These are phyloP conservation scores for Colletotrichum tofieldiae DNA, from an alignment of 2,329 filamentous ascomycete genomes.

Conservation along the genomic window DNA sequence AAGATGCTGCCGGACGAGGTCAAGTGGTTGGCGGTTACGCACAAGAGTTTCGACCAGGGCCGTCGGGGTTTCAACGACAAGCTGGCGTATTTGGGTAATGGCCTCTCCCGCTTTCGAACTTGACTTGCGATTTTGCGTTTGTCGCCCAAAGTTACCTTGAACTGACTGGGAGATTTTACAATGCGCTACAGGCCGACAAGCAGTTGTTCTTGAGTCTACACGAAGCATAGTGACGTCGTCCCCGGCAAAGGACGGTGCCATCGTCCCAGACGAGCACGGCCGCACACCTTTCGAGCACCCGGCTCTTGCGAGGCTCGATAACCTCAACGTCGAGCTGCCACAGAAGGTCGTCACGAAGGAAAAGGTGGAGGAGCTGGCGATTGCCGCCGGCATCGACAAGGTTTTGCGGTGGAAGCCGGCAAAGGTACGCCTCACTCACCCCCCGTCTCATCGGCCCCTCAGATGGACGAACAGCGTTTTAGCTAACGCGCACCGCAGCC, in stretches of 20 bases:
- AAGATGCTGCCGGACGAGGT: conserved; percentile 87
- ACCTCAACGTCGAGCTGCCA: conserved; percentile 75
- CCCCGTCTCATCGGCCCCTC: conserved; percentile 4
- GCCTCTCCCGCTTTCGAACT: conserved; percentile 23
- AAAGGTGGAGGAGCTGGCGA: conserved; percentile 78
- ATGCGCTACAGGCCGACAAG: conserved; percentile 48
- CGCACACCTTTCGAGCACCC: conserved; percentile 80
- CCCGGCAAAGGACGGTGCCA: conserved; percentile 46
- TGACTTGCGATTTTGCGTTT: conserved; percentile 13
- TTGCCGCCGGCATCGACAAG: conserved; percentile 78
- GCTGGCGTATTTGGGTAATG: conserved; percentile 86
- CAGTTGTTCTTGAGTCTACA: conserved; percentile 48
- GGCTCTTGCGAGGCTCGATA: conserved; percentile 80
- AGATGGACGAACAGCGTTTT: neutral
- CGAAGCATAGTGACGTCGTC: conserved; percentile 73
- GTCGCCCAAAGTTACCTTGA: neutral
- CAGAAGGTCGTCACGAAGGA: conserved; percentile 74
- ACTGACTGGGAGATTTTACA: conserved; percentile 31
- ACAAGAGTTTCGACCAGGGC: conserved; percentile 98
- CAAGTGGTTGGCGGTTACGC: conserved; percentile 97
- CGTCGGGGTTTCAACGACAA: conserved; percentile 95
- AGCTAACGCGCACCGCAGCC: conserved; percentile 57
- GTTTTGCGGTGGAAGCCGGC: conserved; percentile 92
- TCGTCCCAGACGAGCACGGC: conserved; percentile 63
- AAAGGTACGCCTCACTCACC: conserved; percentile 70